Evolutionary conservation across 2,329 filamentous ascomycete genomes (phyloP).

Genomic region (Colletotrichum sp.): DNA sequence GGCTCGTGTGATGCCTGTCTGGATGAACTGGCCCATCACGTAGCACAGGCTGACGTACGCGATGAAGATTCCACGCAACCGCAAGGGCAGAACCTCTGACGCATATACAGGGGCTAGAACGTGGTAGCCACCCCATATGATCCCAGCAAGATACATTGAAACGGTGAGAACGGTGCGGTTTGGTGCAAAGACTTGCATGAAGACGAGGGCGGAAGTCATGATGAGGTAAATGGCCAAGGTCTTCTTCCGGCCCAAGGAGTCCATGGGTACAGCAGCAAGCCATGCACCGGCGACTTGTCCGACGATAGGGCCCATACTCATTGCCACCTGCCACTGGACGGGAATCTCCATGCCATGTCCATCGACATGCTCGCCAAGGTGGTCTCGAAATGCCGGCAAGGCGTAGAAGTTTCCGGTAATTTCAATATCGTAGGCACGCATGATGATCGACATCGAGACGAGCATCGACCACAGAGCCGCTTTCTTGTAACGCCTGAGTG

Average conservation of each 20-base stretch:
- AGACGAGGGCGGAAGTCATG: background rate
- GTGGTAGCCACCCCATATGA: background rate
- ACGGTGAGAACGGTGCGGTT: background rate
- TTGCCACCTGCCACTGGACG: background rate
- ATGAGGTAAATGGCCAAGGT: background rate
- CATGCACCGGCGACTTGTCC: background rate
- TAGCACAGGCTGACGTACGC: slow-evolving; percentile 49
- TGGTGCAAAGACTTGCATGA: background rate
- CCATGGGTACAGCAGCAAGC: background rate
- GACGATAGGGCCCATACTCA: background rate
- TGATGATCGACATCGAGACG: background rate
- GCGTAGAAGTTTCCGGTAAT: background rate
- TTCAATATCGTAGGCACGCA: background rate
- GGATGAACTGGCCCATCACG: slow-evolving; percentile 43
- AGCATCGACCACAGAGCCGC: background rate
- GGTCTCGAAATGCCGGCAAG: background rate
- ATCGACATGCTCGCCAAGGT: background rate
- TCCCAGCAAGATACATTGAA: background rate
- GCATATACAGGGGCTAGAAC: slow-evolving; percentile 47
- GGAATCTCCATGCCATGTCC: background rate
- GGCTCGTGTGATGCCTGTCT: slow-evolving; percentile 39
- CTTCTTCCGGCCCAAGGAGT: background rate
- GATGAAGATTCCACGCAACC: slow-evolving; percentile 48
- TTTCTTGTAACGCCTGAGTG: background rate
- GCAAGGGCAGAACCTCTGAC: slow-evolving; percentile 42